Conservation (phyloP, 805 yeast species). For the Cyberlindnera samutprakarnensis region DNA sequence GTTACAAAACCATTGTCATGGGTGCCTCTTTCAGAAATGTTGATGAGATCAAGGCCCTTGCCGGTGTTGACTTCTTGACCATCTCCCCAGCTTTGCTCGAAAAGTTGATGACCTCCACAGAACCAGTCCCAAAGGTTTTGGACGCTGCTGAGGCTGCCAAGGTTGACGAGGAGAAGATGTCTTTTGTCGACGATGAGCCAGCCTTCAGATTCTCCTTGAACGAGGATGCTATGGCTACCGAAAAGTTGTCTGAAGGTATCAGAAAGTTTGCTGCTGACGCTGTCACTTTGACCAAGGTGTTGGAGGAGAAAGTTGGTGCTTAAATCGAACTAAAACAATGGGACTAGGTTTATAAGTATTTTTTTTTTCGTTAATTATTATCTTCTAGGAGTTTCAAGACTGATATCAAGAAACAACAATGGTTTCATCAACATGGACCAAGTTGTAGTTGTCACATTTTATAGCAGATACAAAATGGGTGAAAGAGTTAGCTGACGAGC, state of each 20-base stretch:
- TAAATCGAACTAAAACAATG: no score
- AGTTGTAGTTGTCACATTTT: no score
- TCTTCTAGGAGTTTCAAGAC: no score
- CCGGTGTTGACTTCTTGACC: conserved; percentile 96
- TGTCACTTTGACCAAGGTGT: conserved; percentile 61
- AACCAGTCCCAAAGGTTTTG: conserved; percentile 73
- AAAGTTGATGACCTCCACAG: conserved; percentile 73
- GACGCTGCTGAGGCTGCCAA: conserved; percentile 58
- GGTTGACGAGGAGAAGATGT: conserved; percentile 57
- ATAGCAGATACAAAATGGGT: no score
- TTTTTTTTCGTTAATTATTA: no score
- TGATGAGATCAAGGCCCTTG: conserved; percentile 92
- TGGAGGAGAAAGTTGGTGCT: conserved; percentile 50
- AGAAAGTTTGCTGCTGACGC: conserved; percentile 95
- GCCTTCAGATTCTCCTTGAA: conserved; percentile 84
- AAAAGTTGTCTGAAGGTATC: conserved; percentile 96
- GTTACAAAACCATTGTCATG: conserved; percentile 97
- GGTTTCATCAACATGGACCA: no score
- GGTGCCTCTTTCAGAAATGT: conserved; percentile 99
- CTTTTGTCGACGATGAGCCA: conserved; percentile 80
- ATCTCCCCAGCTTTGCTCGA: conserved; percentile 90
- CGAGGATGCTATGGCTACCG: conserved; percentile 98
- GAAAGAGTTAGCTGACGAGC: no score
- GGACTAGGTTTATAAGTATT: no score
- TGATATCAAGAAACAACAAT: no score